Conservation (phyloP, 352 stramenopile species). For the Phytophthora quininea region DNA sequence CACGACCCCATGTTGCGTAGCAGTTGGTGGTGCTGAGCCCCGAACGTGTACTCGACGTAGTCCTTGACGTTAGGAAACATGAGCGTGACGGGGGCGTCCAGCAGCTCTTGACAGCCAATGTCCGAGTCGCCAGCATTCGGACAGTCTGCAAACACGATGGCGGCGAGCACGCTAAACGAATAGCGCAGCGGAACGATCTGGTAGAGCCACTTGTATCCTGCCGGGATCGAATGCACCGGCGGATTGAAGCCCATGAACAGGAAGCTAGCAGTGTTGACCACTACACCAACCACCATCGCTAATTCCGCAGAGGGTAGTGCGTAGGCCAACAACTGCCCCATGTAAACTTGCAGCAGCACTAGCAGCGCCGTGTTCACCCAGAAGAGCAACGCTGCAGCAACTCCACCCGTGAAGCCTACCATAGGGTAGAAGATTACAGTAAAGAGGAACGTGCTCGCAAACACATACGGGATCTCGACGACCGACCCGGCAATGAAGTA, state of each 20-base stretch:
- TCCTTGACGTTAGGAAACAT: constrained; percentile 42
- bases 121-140: constrained; percentile 7
- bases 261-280: constrained; percentile 74
- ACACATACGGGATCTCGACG: constrained; percentile 73
- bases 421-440: constrained; percentile 61
- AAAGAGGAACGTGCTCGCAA: constrained; percentile 48
- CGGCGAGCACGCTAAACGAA: constrained; percentile 46
- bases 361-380: constrained; percentile 53
- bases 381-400: constrained; percentile 38
- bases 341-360: constrained; percentile 55
- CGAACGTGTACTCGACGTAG: constrained; percentile 53
- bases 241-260: constrained; percentile 82
- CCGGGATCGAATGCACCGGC: constrained; percentile 51
- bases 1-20: constrained; percentile 41
- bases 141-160: constrained; percentile 51
- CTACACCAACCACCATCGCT: constrained; percentile 47
- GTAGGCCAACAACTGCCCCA: constrained; percentile 49
- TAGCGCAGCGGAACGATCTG: constrained; percentile 57
- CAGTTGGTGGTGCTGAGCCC: constrained; percentile 43
- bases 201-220: constrained; percentile 65
- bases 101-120: constrained; percentile 36
- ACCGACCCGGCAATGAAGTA: constrained; percentile 79
- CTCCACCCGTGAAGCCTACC: constrained; percentile 51
- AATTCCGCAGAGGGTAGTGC: constrained; percentile 47
- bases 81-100: constrained; percentile 34